phyloP scores from a whole-genome alignment of 2,329 filamentous ascomycete species.

The Trichocomaceae sp. region DNA sequence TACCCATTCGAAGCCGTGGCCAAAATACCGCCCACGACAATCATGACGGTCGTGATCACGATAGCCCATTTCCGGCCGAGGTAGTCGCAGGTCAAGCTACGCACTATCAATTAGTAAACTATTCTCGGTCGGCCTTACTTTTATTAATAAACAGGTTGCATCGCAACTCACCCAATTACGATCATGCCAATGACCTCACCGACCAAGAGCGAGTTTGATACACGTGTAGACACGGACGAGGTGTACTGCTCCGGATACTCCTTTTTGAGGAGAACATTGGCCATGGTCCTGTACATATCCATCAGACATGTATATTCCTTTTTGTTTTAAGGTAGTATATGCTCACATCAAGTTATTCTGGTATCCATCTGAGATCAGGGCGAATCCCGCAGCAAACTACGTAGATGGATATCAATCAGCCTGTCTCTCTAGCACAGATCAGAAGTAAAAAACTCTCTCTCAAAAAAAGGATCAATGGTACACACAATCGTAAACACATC shows the following conservation, averaged over 20 bases:
- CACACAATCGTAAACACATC: conserved; percentile 25
- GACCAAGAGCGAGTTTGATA: conserved; percentile 24
- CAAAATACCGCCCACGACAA: conserved; percentile 43
- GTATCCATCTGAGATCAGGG: conserved; percentile 27
- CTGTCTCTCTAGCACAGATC: not conserved
- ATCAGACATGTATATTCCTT: not conserved
- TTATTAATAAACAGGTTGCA: not conserved
- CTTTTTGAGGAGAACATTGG: conserved; percentile 24
- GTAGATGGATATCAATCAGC: not conserved
- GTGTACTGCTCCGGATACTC: conserved; percentile 23
- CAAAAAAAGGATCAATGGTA: not conserved
- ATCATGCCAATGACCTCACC: conserved; percentile 25
- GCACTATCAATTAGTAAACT: not conserved
- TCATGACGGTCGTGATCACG: conserved; percentile 40
- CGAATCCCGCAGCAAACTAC: conserved; percentile 25
- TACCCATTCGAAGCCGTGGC: conserved; percentile 41
- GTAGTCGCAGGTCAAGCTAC: conserved; percentile 39
- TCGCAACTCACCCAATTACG: conserved; percentile 19
- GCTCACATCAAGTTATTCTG: conserved; percentile 25
- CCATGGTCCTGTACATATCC: conserved; percentile 21
- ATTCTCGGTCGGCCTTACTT: not conserved
- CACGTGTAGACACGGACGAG: conserved; percentile 22
- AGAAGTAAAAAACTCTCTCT: not conserved
- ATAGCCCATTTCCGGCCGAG: conserved; percentile 44
- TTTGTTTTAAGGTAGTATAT: not conserved